Evolutionary conservation across 345 rosid genomes (phyloP).

Genomic region (Iberis pinnata): DNA sequence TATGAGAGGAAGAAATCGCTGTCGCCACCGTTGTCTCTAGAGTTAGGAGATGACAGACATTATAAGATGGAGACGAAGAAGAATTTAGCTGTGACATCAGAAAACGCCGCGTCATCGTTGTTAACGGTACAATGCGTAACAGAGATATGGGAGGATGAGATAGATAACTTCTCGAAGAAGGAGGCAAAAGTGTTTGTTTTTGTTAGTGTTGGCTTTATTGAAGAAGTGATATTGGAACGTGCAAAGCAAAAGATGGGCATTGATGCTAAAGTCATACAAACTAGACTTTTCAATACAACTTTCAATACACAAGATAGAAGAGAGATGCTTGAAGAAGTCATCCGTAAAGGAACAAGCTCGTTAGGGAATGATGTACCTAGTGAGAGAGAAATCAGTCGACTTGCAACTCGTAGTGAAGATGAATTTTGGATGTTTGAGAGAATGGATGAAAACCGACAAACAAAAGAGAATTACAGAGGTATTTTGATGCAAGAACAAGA

Average conservation of each 20-base stretch:
- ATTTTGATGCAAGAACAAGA: constrained; percentile 95
- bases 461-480: constrained; percentile 67
- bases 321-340: constrained; percentile 89
- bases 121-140: no score
- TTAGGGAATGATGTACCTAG: constrained; percentile 96
- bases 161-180: no score
- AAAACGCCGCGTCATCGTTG: no score
- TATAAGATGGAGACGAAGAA: no score
- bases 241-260: constrained; percentile 99
- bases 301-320: constrained; percentile 81
- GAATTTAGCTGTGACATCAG: no score
- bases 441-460: constrained; percentile 91
- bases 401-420: constrained; percentile 82
- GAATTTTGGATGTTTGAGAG: constrained; percentile 87
- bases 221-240: constrained; percentile 96
- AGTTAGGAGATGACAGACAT: no score
- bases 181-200: constrained; percentile 96
- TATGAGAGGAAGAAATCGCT: no score
- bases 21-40: no score
- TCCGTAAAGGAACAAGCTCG: constrained; percentile 95
- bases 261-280: constrained; percentile 99
- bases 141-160: no score
- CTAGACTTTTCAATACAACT: constrained; percentile 95
- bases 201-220: constrained; percentile 95
- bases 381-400: constrained; percentile 96